Evolutionary conservation across 345 rosid genomes (phyloP), one percentile per base, ranked within the genome.

Genomic region (Lepidium africanum): DNA sequence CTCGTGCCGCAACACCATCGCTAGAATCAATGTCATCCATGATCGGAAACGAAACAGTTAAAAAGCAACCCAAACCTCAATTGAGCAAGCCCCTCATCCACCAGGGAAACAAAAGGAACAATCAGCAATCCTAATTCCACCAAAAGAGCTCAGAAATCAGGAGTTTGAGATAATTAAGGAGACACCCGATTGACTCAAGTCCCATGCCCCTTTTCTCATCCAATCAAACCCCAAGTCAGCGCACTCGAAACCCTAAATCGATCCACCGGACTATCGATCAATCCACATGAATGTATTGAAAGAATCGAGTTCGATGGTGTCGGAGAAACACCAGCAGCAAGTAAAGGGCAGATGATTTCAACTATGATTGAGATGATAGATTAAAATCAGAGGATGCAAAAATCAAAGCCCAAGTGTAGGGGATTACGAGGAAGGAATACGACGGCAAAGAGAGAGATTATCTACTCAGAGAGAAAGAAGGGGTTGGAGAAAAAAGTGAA

Each of bases 171-270:
- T 52, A 62, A 67, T 61, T 60, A 68, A 52, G 50, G 45, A 76
- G 75, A 67, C 60, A 76, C 67, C 96, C 96, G 57, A 79, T 86
- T 52, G 90, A 87, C 77, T 88, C 77, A 48, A 87, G 85, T 82
- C 90, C 94, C 94, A 82, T 85, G 50, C 64, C 80, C 74, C 68
- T 66, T 76, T 71, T 64, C 77, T 80, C 79, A 73, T 80, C 78
- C 76, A 80, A 76, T 78, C 79, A 79, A 70, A 59, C 80, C 77
- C 73, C 76, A 75, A 69, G 59, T 74, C 78, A 74, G 63, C 61
- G 72, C 71, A 73, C 72, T 56, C 60, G 49, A 62, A 76, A 79
- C 74, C 72, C 79, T 63, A 61, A 78, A 55, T 60, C 52, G 82
- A 84, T 80, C 82, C 83, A 79, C 59, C 15, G 10, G 42, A 71